Percentiles rank a stretch among this genome's conserved stretches.
Evolutionary conservation across 1,139 yeast species (phyloP).

Genomic region (Debaryomyces robertsiae): DNA sequence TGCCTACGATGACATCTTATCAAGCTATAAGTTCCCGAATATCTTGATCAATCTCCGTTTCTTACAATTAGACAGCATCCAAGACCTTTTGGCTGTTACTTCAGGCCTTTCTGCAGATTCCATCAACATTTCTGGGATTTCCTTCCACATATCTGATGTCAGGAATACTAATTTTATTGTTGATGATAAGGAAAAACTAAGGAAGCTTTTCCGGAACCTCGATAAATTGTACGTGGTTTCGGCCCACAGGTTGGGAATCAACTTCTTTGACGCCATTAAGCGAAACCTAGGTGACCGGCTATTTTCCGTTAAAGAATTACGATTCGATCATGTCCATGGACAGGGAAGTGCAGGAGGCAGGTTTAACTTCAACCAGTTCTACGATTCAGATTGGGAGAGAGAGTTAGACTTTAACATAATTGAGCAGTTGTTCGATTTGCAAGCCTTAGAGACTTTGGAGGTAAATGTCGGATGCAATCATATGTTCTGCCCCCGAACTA

Average conservation of each 20-base stretch:
- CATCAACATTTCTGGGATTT: neutral
- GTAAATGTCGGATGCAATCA: conserved; percentile 17
- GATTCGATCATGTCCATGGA: conserved; percentile 18
- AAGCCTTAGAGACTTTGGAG: conserved; percentile 8
- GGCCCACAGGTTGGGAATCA: conserved; percentile 14
- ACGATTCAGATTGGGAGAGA: conserved; percentile 13
- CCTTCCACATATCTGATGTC: conserved; percentile 1
- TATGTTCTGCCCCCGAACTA: conserved; percentile 8
- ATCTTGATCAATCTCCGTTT: conserved; percentile 5
- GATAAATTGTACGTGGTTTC: conserved; percentile 10
- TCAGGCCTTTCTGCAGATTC: conserved; percentile 1
- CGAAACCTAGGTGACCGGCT: conserved; percentile 4
- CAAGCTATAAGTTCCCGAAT: conserved; percentile 11
- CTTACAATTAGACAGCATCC: conserved; percentile 10
- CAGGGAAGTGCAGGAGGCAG: conserved; percentile 7
- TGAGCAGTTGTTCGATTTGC: conserved; percentile 5
- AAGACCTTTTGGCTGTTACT: conserved; percentile 7
- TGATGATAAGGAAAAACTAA: neutral
- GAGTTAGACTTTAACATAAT: conserved; percentile 11
- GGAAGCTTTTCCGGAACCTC: neutral
- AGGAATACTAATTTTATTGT: conserved; percentile 2
- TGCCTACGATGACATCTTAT: conserved; percentile 16
- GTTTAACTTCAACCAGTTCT: conserved; percentile 9
- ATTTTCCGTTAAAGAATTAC: conserved; percentile 9
- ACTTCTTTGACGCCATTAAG: conserved; percentile 9